Evolutionary conservation across 176 grass and related monocot genomes (phyloP), one percentile per base, ranked within the genome.

Genomic region (Typha latifolia): DNA sequence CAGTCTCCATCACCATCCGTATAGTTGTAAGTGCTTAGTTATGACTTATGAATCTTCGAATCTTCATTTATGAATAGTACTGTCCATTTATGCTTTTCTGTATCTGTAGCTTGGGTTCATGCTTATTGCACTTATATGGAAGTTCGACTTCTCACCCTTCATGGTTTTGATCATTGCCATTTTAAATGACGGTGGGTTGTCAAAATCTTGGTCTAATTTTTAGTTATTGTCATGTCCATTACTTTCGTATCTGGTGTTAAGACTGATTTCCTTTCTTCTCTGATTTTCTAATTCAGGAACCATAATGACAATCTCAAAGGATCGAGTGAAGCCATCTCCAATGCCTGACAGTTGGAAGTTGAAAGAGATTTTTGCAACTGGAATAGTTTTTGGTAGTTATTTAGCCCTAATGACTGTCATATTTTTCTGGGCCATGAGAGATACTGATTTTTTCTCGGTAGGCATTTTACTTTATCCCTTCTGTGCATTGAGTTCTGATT

Each of bases 231-330:
- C 20, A 16, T 59, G 5, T 59, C 53, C 5, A 22, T 59, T 59
- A 16, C 12, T n/a, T n/a, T 50, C 20, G 12, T 12, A 48, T 49
- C 12, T 21, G 53, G 9, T 4, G 6, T 20, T 43, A 9, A 1
- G 37, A 43, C 37, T 43, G 37, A 43, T 43, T 43, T 43, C 7
- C 0, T 12, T 5, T 51, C 0, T 12, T 48, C 29, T 19, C 53
- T 14, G 51, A 55, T 48, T 12, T 48, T 16, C 27, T 49, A 67
- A 48, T 49, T 18, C 67, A 99, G 95, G 95, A 2, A 99, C 95
- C 21, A 99, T 99, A 68, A 99, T 94, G 95, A 93, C 95, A 4
- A 99, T 99, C 74, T 87, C 95, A 14, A 99, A 99, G 84, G 95
- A 99, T 78, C 68, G 89, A 18, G 89, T 99, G 66, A 94, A 83